phyloP scores from a whole-genome alignment of 306 rosid genomes.

The Sphenostylis stenocarpa region DNA sequence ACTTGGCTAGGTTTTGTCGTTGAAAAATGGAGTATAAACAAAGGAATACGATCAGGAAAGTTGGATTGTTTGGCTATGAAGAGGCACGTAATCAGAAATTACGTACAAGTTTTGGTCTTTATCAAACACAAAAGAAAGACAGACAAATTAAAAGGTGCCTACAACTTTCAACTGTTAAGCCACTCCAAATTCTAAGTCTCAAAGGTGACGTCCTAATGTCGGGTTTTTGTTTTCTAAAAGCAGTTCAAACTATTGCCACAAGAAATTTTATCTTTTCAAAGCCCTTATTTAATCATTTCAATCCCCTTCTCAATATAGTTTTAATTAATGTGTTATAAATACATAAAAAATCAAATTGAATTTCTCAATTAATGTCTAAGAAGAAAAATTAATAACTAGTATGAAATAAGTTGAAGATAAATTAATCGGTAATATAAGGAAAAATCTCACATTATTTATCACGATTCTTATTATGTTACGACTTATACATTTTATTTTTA shows the following conservation, averaged over 20 bases:
- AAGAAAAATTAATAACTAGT: too few species aligned
- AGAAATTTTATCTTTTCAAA: background rate
- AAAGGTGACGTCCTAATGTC: constrained; percentile 34
- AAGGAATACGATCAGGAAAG: constrained; percentile 4
- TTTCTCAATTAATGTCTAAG: too few species aligned
- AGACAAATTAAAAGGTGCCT: constrained; percentile 25
- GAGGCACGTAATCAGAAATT: constrained; percentile 39
- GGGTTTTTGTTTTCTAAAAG: constrained; percentile 38
- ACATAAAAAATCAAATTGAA: too few species aligned
- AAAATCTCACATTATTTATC: too few species aligned
- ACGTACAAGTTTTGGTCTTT: constrained; percentile 19
- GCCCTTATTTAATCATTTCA: background rate
- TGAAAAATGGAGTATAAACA: constrained; percentile 19
- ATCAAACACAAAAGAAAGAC: background rate
- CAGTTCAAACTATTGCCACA: background rate
- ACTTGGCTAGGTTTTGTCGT: constrained; percentile 25
- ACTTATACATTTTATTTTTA: too few species aligned
- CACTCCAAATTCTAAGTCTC: constrained; percentile 21
- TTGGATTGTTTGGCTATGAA: constrained; percentile 33
- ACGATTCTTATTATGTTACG: too few species aligned
- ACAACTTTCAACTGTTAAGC: constrained; percentile 29
- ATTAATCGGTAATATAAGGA: too few species aligned
- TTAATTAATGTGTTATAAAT: too few species aligned
- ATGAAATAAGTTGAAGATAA: too few species aligned
- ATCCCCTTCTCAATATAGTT: too few species aligned